Evolutionary conservation across 2,329 filamentous ascomycete genomes (phyloP), one percentile per base, ranked within the genome.

Genomic region (Microcyclosporella mali): DNA sequence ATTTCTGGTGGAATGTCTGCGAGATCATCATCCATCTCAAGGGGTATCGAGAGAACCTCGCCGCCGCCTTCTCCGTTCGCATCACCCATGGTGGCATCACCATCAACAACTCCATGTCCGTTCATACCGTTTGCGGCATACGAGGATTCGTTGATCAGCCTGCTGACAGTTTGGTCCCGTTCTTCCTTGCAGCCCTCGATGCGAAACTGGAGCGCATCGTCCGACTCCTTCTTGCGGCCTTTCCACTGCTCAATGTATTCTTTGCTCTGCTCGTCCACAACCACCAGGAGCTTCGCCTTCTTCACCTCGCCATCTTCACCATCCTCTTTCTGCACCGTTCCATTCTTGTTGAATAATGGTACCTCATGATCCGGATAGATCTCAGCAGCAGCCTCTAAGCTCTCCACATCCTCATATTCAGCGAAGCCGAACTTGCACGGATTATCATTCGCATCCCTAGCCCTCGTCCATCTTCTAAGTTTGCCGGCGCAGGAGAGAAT

Each of bases 1-100:
- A 95, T 94, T 62, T 97, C 92, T 1, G 87, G 84, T 0, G 92
- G 92, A 36, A 98, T 95, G 58, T 98, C 92, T 15, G 89, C 84
- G 33, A 98, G 73, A 60, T 98, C 92, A 59, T 98, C 94, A 50
- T 98, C 92, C 9, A 63, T 57, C 1, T 83, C 81, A 25, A 95
- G 75, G 3, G 88, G 84, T 46, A 97, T 94, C 45, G 89, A 95
- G 51, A 94, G 83, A 30, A 95, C 83, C 64, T 95, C 88, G 15
- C 81, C 83, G 43, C 84, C 6, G 68, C 70, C 7, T 68, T 62
- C 45, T 56, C 63, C 56, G 28, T 55, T 55, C 21, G 21, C 9
- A 25, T 53, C 46, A 14, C 41, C 45, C 53, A 56, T 56, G 6
- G 34, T 19, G 18, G 47, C 45, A 37, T 56, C 57, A 2, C 49